Conservation (phyloP, 1,284 basidiomycete genomes). For the Ustilago trichophora region DNA sequence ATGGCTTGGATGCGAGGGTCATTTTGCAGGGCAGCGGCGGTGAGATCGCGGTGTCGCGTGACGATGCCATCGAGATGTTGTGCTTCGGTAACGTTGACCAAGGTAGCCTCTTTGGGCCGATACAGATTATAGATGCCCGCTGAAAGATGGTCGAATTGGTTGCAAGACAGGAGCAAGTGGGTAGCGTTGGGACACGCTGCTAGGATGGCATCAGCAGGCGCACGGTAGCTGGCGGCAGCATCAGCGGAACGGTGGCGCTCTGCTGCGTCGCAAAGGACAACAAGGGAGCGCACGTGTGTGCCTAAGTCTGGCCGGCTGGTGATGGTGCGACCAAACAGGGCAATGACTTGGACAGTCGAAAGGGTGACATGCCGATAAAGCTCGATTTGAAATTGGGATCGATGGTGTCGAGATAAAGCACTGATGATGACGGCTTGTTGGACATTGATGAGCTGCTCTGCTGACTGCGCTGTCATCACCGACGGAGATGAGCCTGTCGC, state of each 20-base stretch:
- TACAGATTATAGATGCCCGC: slow-evolving; percentile 10
- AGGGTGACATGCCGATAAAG: slow-evolving; percentile 35
- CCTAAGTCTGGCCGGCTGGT: slow-evolving; percentile 5
- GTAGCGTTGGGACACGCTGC: slow-evolving; percentile 25
- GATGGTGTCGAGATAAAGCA: slow-evolving; percentile 16
- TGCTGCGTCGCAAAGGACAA: slow-evolving; percentile 1
- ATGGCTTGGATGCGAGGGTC: slow-evolving; percentile 30
- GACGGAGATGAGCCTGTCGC: no score
- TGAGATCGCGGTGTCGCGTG: slow-evolving; percentile 33
- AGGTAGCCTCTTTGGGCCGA: slow-evolving; percentile 19
- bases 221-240: no score
- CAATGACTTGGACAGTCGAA: not conserved
- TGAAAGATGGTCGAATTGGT: slow-evolving; percentile 6
- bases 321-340: slow-evolving; percentile 10
- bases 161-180: slow-evolving; percentile 29
- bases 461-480: no score
- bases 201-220: slow-evolving; percentile 21
- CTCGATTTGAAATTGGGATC: slow-evolving; percentile 5
- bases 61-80: slow-evolving; percentile 29
- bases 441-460: not conserved
- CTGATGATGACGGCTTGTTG: slow-evolving; percentile 9
- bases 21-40: slow-evolving; percentile 23
- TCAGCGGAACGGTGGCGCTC: no score
- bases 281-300: slow-evolving; percentile 13
- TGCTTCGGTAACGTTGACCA: slow-evolving; percentile 17